phyloP scores from a whole-genome alignment of 331 rosid genomes.

The Rosa hybrid region DNA sequence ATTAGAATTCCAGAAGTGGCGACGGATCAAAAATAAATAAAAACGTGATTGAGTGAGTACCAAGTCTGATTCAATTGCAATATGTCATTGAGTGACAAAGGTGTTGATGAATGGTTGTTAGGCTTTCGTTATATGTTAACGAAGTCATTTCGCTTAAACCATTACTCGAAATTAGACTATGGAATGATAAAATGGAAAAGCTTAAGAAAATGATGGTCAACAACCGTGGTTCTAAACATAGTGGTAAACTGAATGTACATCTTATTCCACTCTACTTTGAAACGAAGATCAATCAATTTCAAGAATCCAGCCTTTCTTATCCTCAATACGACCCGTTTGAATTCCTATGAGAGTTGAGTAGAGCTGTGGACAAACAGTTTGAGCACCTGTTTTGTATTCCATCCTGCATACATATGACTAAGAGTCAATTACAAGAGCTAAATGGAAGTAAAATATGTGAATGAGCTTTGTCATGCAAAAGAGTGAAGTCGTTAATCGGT shows the following conservation, averaged over 20 bases:
- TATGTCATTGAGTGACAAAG: no score
- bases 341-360: constrained; percentile 56
- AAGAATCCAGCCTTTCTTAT: constrained; percentile 70
- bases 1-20: no score
- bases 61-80: no score
- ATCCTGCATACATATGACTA: constrained; percentile 40
- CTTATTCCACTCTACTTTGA: not conserved
- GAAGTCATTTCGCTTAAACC: not conserved
- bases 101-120: not conserved
- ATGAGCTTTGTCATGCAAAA: not conserved
- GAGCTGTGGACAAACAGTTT: constrained; percentile 49
- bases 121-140: not conserved
- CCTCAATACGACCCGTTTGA: constrained; percentile 61
- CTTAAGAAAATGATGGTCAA: not conserved
- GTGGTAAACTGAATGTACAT: not conserved
- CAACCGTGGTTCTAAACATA: not conserved
- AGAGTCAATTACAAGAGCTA: not conserved
- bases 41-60: no score
- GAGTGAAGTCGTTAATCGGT: not conserved
- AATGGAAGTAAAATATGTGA: not conserved
- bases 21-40: no score
- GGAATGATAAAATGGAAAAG: not conserved
- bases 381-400: constrained; percentile 57
- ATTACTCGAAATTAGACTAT: not conserved
- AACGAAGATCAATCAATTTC: constrained; percentile 44